Evolutionary conservation across 1,284 basidiomycete genomes (phyloP), one percentile per base, ranked within the genome.

Genomic region (Papiliotrema terrestris): DNA sequence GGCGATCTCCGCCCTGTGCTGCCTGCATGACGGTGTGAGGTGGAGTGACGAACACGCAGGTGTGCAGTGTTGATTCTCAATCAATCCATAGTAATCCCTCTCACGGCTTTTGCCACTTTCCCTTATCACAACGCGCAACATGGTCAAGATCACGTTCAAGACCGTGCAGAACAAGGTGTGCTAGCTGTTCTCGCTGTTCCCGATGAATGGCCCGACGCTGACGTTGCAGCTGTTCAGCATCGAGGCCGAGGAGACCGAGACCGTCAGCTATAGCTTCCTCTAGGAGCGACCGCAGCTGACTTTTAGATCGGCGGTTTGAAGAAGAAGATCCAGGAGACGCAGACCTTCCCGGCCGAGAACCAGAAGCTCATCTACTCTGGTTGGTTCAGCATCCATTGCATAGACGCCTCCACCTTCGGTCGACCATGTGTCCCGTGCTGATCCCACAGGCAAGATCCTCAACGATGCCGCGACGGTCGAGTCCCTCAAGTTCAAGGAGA

Each of bases 291-390:
- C 47, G 52, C 51, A 43, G 25, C 52, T 55, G 36, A 45, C 13
- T n/a, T 13, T 48, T 6, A 52, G 78, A 73, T 98, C 45, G 86
- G 77, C 46, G 80, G 80, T 64, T 79, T 98, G 69, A 99, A 98
- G 83, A 74, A 81, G 65, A 93, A 89, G 84, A 95, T 99, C 67
- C 77, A 83, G 59, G 81, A 84, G 47, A 75, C 80, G 8, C 91
- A 97, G 69, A 65, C 66, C 5, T 76, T 76, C 65, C 71, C 74
- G 23, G 86, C 86, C 15, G 88, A 93, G 76, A 74, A 86, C 36
- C 93, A 97, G 80, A 99, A 98, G 82, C 82, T 99, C 68, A 98
- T 99, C 77, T 98, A 91, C 78, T 86, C 92, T 48, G 92, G 91
- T 91, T 56, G 56, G 43, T 39, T 53, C 44, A 9, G 9, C 41